Percentiles rank a stretch among this genome's conserved stretches.
Conservation (phyloP, 768 basidiomycete genomes). For the Candolleomyces eurysporus region DNA sequence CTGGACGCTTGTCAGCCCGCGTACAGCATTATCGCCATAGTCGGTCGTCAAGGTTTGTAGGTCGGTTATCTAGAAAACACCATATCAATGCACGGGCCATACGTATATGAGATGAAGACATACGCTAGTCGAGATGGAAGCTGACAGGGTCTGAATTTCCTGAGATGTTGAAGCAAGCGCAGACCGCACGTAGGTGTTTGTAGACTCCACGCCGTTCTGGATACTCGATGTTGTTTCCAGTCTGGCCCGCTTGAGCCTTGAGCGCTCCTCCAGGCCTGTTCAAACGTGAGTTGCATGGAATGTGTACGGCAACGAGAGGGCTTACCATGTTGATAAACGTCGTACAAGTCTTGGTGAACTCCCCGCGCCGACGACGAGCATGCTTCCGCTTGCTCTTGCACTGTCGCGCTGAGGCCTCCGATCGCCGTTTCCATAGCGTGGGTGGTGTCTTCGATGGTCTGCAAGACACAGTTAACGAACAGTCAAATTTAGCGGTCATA, state of each 20-base stretch:
- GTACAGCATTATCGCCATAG: not conserved
- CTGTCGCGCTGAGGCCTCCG: not conserved
- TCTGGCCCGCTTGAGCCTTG: slow-evolving; percentile 65
- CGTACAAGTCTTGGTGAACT: not conserved
- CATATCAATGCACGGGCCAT: not conserved
- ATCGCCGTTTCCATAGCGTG: not conserved
- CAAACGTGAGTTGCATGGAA: not conserved
- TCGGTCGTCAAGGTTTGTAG: slow-evolving; percentile 22
- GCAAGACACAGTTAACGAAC: not conserved
- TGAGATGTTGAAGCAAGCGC: slow-evolving; percentile 2
- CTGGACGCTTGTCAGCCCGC: slow-evolving; percentile 48
- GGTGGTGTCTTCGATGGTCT: not conserved
- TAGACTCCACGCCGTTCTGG: slow-evolving; percentile 47
- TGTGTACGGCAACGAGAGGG: not conserved
- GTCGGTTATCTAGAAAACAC: slow-evolving; percentile 34
- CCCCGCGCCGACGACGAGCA: not conserved
- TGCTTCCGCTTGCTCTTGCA: not conserved
- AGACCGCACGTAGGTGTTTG: slow-evolving; percentile 18
- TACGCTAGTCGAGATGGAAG: slow-evolving; percentile 51
- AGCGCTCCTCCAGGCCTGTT: slow-evolving; percentile 60
- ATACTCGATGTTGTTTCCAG: slow-evolving; percentile 55
- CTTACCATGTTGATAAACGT: not conserved
- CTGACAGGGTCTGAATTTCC: not conserved
- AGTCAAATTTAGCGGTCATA: not conserved
- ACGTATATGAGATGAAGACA: slow-evolving; percentile 11